A percentile compares a stretch with the other conserved stretches of the same genome.
Conservation (phyloP, 2,329 filamentous ascomycete species). For the Fusarium hostae region DNA sequence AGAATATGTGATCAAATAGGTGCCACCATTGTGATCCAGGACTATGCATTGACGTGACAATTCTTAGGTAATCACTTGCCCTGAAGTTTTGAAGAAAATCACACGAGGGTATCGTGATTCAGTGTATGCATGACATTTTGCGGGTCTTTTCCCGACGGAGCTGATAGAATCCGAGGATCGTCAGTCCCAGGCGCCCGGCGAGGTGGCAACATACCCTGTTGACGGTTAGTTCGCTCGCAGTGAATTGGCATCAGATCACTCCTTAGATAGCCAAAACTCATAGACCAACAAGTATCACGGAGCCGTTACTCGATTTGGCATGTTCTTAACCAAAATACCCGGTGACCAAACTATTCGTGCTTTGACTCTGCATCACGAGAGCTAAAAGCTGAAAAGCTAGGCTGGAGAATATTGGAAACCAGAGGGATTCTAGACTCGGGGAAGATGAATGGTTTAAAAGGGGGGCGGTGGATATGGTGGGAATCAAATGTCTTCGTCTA, state of each 20-base stretch:
- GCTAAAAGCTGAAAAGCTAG: background rate
- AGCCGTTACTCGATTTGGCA: slow-evolving; percentile 15
- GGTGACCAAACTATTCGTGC: background rate
- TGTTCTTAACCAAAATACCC: background rate
- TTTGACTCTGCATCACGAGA: background rate
- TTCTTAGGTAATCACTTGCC: background rate
- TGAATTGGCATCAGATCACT: background rate
- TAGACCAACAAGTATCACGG: background rate
- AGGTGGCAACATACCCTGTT: background rate
- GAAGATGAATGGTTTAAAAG: background rate
- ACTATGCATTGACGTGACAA: background rate
- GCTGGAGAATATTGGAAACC: background rate
- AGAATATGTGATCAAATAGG: background rate
- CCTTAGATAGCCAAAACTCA: background rate
- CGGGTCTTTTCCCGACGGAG: background rate
- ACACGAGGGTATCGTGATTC: background rate
- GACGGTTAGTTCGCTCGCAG: slow-evolving; percentile 3
- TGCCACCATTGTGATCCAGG: background rate
- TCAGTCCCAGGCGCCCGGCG: background rate
- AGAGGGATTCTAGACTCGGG: background rate
- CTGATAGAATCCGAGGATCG: slow-evolving; percentile 13
- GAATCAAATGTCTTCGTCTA: slow-evolving; percentile 1
- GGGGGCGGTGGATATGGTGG: background rate
- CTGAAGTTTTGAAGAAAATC: background rate
- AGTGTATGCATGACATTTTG: background rate